These are phyloP conservation scores for Solanum megistacrolobum DNA, from an alignment of 257 asterid genomes.

Conservation along the genomic window DNA sequence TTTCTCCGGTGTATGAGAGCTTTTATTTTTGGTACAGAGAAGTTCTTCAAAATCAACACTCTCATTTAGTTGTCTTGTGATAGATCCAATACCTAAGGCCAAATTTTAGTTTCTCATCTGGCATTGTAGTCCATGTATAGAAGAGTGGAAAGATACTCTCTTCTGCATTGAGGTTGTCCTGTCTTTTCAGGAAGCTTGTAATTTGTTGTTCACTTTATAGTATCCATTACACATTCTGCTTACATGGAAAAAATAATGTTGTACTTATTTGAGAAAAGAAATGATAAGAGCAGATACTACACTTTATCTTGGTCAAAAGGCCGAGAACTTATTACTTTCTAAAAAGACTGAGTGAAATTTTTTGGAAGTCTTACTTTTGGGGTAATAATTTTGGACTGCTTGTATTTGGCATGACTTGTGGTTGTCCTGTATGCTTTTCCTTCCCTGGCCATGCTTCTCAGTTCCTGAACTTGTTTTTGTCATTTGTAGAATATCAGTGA, in stretches of 20 bases:
- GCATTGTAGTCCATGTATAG: neutral
- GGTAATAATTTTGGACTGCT: neutral
- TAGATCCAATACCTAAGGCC: neutral
- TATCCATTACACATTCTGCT: neutral
- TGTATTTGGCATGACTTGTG: neutral
- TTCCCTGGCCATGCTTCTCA: neutral
- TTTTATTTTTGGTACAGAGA: neutral
- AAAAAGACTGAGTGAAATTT: neutral
- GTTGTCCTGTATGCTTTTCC: neutral
- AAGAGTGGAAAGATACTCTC: neutral
- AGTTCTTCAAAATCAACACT: neutral
- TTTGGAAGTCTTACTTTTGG: neutral
- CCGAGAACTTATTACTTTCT: neutral
- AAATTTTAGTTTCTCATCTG: neutral
- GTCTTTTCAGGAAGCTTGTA: neutral
- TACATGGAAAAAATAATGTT: neutral
- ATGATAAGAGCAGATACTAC: neutral
- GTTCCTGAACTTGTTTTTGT: conserved; percentile 1
- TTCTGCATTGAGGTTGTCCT: neutral
- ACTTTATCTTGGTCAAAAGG: neutral
- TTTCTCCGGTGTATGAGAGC: neutral
- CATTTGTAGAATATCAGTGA: conserved; percentile 73
- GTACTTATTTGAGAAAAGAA: neutral
- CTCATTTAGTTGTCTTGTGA: neutral
- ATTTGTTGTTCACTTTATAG: neutral